phyloP scores from a whole-genome alignment of 495 filamentous ascomycete species.

The Tuber magnatum region DNA sequence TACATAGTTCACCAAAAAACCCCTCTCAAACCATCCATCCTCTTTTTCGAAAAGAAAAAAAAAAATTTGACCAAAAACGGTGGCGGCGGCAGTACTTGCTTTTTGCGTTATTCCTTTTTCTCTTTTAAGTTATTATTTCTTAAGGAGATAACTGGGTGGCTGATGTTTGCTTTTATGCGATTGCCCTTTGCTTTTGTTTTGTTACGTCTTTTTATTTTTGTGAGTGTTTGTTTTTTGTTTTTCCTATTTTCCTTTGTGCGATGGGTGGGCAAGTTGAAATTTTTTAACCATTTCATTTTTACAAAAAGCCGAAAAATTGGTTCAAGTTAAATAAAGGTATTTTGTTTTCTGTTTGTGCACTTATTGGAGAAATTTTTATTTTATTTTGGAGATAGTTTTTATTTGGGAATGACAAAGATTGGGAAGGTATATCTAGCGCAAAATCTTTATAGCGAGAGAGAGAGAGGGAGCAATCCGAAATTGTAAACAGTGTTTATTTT shows the following conservation, averaged over 20 bases:
- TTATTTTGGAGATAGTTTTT: neutral
- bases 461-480: constrained; percentile 3
- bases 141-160: constrained; percentile 4
- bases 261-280: constrained; percentile 1
- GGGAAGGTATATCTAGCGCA: neutral
- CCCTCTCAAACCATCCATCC: neutral
- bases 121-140: neutral
- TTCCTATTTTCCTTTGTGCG: neutral
- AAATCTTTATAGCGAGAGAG: neutral
- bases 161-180: constrained; percentile 4
- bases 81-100: constrained; percentile 1
- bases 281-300: neutral
- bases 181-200: constrained; percentile 1
- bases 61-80: constrained; percentile 1
- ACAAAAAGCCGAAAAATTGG: neutral
- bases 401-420: neutral
- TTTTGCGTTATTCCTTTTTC: constrained; percentile 4
- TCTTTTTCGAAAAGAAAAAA: neutral
- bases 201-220: neutral
- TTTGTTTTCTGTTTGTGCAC: neutral
- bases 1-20: neutral
- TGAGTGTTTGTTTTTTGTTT: neutral
- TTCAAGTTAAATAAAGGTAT: constrained; percentile 5
- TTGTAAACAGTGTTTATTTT: neutral
- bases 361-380: neutral